Evolutionary conservation across 2,329 filamentous ascomycete genomes (phyloP), one percentile per base, ranked within the genome.

Genomic region (Venturia aucupariae): DNA sequence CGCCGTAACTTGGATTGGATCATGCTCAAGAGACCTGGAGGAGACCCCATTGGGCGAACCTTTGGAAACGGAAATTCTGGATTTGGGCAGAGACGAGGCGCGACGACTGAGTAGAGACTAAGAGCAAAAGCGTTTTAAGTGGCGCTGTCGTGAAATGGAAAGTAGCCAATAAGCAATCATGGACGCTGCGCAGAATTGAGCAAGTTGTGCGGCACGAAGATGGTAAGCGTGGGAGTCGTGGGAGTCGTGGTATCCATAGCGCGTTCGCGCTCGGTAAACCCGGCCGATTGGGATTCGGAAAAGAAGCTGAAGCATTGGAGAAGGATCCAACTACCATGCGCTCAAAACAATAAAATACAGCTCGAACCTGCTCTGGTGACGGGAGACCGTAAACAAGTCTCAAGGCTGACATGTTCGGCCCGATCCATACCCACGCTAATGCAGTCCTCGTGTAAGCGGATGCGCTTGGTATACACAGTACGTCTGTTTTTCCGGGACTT

Each of bases 181-280:
- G 51, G 3, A 19, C 35, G 30, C 6, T 51, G 60, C 39, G 60
- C 38, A 62, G 22, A 38, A 44, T 62, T 62, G 60, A 62, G 60
- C 60, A 62, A 61, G 60, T 62, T 62, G 15, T 10, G 10, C 59
- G 42, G 30, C 27, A 57, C 51, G 22, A 32, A 11, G 32, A 54
- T 54, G 24, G 48, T 13, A 57, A 57, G 51, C 51, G 51, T 57
- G 2, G 30, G 4, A n/a, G 30, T n/a, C 3, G 19, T 32, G 5
- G n/a, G n/a, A n/a, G n/a, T n/a, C n/a, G n/a, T n/a, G n/a, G n/a
- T n/a, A n/a, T n/a, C 51, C 35, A 35, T 17, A 57, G n/a, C 51
- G n/a, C 30, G 35, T 57, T 35, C 35, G 51, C 27, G 15, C 17
- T 57, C 30, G 51, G 51, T 32, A 57, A 57, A 35, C 7, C 19